Conservation (phyloP, 2,329 filamentous ascomycete species). For the Myriangium duriaei region DNA sequence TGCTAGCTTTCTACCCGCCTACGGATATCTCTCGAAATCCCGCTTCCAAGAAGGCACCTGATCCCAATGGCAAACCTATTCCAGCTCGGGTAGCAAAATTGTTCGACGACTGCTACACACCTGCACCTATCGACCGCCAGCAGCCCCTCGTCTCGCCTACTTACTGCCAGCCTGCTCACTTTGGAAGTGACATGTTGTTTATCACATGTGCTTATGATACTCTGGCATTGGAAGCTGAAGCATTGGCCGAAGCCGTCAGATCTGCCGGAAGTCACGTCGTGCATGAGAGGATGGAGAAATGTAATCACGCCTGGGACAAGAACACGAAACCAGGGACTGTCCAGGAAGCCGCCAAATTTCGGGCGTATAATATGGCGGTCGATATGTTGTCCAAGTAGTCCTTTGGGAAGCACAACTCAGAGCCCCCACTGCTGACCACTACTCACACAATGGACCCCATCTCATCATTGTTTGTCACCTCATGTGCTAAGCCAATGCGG, state of each 20-base stretch:
- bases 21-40: constrained; percentile 13
- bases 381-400: constrained; percentile 7
- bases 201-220: constrained; percentile 26
- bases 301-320: constrained; percentile 29
- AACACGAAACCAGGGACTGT: constrained; percentile 18
- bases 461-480: no score
- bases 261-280: constrained; percentile 17
- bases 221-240: constrained; percentile 26
- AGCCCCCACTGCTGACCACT: no score
- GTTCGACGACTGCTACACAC: constrained; percentile 26
- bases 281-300: constrained; percentile 19
- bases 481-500: no score
- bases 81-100: constrained; percentile 16
- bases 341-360: constrained; percentile 18
- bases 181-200: constrained; percentile 21
- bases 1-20: constrained; percentile 25
- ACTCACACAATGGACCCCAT: no score
- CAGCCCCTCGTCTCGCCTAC: constrained; percentile 26
- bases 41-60: constrained; percentile 19
- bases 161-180: constrained; percentile 17
- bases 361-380: constrained; percentile 22
- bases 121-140: constrained; percentile 16
- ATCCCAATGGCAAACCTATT: constrained; percentile 14
- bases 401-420: no score
- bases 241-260: constrained; percentile 19